phyloP scores from a whole-genome alignment of 345 rosid species.

The Reutealis trisperma region DNA sequence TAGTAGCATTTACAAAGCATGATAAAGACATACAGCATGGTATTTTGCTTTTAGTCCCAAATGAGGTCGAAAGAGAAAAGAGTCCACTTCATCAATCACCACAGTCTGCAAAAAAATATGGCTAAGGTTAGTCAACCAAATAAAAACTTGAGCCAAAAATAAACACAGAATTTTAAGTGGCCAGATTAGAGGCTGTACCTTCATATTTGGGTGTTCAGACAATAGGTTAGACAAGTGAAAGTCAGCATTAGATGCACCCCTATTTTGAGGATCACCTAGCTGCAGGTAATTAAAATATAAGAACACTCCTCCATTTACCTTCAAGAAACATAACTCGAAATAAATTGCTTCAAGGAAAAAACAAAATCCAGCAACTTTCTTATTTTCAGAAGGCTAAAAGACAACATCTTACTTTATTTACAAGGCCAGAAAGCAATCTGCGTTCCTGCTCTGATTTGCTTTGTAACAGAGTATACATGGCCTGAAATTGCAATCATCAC shows the following conservation, averaged over 20 bases:
- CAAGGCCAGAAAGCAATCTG: slow-evolving; percentile 73
- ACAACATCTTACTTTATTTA: slow-evolving; percentile 70
- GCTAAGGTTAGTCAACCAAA: background rate
- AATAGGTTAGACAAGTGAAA: slow-evolving; percentile 83
- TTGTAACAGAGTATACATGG: slow-evolving; percentile 65
- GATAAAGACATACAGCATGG: slow-evolving; percentile 68
- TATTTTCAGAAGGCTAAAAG: slow-evolving; percentile 4
- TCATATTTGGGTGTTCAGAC: slow-evolving; percentile 97
- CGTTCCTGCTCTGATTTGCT: slow-evolving; percentile 96
- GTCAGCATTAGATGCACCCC: slow-evolving; percentile 95
- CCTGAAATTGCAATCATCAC: slow-evolving; percentile 48
- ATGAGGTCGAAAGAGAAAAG: slow-evolving; percentile 89
- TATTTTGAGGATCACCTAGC: slow-evolving; percentile 98
- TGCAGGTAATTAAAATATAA: slow-evolving; percentile 34
- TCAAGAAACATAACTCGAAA: slow-evolving; percentile 6
- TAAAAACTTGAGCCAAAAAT: background rate
- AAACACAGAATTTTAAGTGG: background rate
- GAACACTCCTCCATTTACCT: slow-evolving; percentile 10
- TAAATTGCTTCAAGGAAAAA: slow-evolving; percentile 9
- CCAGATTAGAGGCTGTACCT: slow-evolving; percentile 45
- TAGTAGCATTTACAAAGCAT: background rate
- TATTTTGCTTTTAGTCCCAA: slow-evolving; percentile 81
- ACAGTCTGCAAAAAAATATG: slow-evolving; percentile 60
- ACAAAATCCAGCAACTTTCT: background rate
- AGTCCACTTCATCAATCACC: slow-evolving; percentile 88